Evolutionary conservation across 164 flowering plant species (phyloP).

Genomic region (Kingdonia uniflora): DNA sequence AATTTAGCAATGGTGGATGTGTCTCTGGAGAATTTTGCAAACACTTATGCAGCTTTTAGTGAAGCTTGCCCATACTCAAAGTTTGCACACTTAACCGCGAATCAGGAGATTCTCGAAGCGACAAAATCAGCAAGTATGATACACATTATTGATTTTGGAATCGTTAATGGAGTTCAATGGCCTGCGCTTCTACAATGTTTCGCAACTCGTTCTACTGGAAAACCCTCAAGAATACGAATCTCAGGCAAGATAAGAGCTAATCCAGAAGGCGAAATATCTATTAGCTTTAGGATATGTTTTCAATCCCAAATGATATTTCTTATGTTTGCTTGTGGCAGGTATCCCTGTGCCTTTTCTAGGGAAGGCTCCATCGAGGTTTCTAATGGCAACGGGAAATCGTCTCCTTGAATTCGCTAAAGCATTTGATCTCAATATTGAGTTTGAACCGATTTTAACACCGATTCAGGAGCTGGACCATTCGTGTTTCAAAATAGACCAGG

Average conservation of each 20-base stretch:
- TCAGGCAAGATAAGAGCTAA: too few species aligned
- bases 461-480: conserved; percentile 39
- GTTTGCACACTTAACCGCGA: conserved; percentile 85
- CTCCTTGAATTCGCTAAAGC: conserved; percentile 62
- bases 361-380: too few species aligned
- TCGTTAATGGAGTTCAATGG: conserved; percentile 90
- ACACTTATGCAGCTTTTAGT: conserved; percentile 66
- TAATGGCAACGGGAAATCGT: conserved; percentile 34
- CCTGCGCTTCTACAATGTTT: conserved; percentile 79
- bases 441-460: conserved; percentile 52
- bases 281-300: too few species aligned
- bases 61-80: conserved; percentile 87
- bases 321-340: too few species aligned
- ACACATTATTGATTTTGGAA: conserved; percentile 84
- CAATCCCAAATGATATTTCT: too few species aligned
- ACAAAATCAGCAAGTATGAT: conserved; percentile 43
- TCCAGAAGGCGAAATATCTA: too few species aligned
- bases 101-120: conserved; percentile 88
- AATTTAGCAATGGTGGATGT: conserved; percentile 21
- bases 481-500: conserved; percentile 43
- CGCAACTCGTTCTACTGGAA: conserved; percentile 49
- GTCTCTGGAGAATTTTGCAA: conserved; percentile 45
- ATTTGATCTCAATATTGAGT: conserved; percentile 65
- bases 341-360: too few species aligned
- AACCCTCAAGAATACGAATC: too few species aligned